phyloP scores from a whole-genome alignment of 2,329 filamentous ascomycete genomes.

The Aspergillus quadrilineatus region DNA sequence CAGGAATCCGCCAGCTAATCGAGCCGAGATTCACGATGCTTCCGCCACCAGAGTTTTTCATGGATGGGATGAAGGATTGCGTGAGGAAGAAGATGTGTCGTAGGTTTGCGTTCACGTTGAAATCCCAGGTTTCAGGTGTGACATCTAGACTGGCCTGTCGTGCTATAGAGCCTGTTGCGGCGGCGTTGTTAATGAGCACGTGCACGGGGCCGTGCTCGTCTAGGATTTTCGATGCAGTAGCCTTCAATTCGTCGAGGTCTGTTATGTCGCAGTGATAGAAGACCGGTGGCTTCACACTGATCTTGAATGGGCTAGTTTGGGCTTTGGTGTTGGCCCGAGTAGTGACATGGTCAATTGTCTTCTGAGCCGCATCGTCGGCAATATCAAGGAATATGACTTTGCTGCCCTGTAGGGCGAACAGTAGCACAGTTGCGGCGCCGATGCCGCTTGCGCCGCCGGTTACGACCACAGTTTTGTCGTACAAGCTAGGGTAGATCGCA shows the following conservation, averaged over 20 bases:
- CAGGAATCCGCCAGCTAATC: constrained; percentile 41
- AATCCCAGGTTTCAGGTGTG: constrained; percentile 45
- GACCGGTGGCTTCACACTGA: constrained; percentile 26
- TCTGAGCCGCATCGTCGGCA: constrained; percentile 29
- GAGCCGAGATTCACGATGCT: constrained; percentile 46
- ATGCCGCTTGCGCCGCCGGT: constrained; percentile 52
- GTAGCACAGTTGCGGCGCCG: constrained; percentile 43
- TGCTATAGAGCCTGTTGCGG: constrained; percentile 17
- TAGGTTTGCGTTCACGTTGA: constrained; percentile 47
- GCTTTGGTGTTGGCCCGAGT: background rate
- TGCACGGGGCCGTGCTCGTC: constrained; percentile 28
- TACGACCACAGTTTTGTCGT: constrained; percentile 40
- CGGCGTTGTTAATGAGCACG: constrained; percentile 42
- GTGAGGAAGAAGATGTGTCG: constrained; percentile 48
- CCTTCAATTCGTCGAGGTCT: constrained; percentile 28
- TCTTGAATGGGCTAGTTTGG: background rate
- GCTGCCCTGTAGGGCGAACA: constrained; percentile 48
- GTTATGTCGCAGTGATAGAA: constrained; percentile 49
- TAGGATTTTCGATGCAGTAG: constrained; percentile 35
- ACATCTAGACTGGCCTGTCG: constrained; percentile 26
- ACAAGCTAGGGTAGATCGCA: constrained; percentile 24
- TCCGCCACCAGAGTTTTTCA: constrained; percentile 31
- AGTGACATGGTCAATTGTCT: constrained; percentile 11
- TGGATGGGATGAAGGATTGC: constrained; percentile 39
- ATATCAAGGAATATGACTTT: constrained; percentile 49